A percentile compares a stretch with the other conserved stretches of the same genome.
These are phyloP conservation scores for Hyphodiscus sp. DNA, from an alignment of 2,329 filamentous ascomycete genomes.

Conservation along the genomic window DNA sequence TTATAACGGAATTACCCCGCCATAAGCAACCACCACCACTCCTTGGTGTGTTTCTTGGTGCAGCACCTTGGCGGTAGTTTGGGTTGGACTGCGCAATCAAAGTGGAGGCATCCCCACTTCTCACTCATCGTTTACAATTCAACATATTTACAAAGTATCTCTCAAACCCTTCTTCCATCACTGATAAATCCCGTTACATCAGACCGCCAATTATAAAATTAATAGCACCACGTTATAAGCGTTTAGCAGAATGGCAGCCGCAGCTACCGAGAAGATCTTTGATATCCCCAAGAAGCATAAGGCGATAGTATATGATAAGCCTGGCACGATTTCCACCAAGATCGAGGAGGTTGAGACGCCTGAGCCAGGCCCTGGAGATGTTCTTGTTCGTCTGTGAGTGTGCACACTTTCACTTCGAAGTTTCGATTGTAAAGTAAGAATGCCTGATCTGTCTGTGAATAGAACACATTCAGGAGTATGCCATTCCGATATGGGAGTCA, in stretches of 20 bases:
- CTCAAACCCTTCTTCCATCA: neutral
- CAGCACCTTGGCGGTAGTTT: too few species aligned
- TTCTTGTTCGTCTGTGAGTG: constrained; percentile 53
- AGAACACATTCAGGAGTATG: constrained; percentile 59
- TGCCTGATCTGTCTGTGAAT: neutral
- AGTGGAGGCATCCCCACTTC: constrained; percentile 1
- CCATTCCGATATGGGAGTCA: constrained; percentile 55
- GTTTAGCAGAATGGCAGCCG: constrained; percentile 22
- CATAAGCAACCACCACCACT: too few species aligned
- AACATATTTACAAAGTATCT: neutral
- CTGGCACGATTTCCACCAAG: constrained; percentile 58
- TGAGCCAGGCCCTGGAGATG: constrained; percentile 55
- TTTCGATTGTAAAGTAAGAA: neutral
- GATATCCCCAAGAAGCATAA: constrained; percentile 54
- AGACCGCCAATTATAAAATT: neutral
- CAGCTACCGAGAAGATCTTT: constrained; percentile 19
- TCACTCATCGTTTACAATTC: neutral
- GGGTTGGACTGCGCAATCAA: too few species aligned
- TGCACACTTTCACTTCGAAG: neutral
- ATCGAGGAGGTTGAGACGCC: constrained; percentile 57
- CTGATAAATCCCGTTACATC: neutral
- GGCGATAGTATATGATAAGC: constrained; percentile 58
- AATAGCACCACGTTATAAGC: neutral
- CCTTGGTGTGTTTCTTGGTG: too few species aligned
- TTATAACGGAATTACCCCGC: too few species aligned